Percentiles rank a stretch among this genome's conserved stretches.
phyloP scores from a whole-genome alignment of 768 basidiomycete species.

The Kwoniella newhampshirensis region DNA sequence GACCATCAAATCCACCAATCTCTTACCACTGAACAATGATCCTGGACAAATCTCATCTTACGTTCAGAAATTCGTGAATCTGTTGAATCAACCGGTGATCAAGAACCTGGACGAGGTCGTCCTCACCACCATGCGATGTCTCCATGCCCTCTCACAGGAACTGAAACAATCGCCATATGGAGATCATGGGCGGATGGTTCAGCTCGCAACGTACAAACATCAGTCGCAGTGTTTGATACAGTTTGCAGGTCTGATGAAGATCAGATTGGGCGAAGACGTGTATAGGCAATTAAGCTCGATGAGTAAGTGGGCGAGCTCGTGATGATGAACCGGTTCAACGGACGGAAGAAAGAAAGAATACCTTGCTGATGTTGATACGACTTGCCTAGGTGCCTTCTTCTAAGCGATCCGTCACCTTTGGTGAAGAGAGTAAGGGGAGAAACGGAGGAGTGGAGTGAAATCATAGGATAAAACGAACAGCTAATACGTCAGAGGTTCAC shows the following conservation, averaged over 20 bases:
- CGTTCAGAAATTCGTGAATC: conserved; percentile 86
- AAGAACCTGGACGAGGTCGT: conserved; percentile 86
- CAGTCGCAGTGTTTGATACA: conserved; percentile 27
- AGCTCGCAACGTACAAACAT: conserved; percentile 63
- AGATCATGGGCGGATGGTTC: conserved; percentile 61
- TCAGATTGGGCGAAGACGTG: conserved; percentile 39
- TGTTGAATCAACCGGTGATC: conserved; percentile 72
- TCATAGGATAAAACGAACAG: too few relatives aligned
- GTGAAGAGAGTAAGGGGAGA: not conserved
- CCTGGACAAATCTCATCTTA: conserved; percentile 77
- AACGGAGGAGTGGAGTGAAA: not conserved
- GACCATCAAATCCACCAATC: conserved; percentile 82
- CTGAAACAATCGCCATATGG: conserved; percentile 69
- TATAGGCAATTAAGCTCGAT: conserved; percentile 27
- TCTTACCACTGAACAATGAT: conserved; percentile 84
- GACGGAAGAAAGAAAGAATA: too few relatives aligned
- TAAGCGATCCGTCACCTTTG: not conserved
- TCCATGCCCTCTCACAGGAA: conserved; percentile 76
- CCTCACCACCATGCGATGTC: conserved; percentile 85
- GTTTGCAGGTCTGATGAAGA: conserved; percentile 38
- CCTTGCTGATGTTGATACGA: not conserved
- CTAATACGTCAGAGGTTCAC: too few relatives aligned
- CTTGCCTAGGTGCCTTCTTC: conserved; percentile 34
- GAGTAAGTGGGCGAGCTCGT: conserved; percentile 30
- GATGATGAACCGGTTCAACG: too few relatives aligned